A percentile compares a stretch with the other conserved stretches of the same genome.
Conservation (phyloP, 2,329 filamentous ascomycete genomes). For the Dendrostoma leiphaemia region DNA sequence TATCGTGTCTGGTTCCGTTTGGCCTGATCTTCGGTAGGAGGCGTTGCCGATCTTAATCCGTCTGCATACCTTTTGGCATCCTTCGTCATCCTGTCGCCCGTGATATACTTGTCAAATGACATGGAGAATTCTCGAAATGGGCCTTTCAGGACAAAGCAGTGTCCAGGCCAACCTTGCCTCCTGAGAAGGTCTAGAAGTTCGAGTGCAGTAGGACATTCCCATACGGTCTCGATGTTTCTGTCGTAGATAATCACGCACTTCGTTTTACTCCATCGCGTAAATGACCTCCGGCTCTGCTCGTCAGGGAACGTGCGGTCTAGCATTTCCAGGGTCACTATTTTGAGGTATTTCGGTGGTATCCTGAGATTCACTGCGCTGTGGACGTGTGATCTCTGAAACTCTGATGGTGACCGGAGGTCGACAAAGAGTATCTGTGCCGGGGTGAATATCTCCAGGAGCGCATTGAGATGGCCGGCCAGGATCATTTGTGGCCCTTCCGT, state of each 20-base stretch:
- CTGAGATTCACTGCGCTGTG: constrained; percentile 51
- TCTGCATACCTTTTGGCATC: constrained; percentile 40
- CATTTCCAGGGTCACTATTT: constrained; percentile 46
- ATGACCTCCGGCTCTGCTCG: constrained; percentile 44
- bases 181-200: constrained; percentile 44
- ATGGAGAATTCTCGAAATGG: constrained; percentile 54
- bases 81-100: constrained; percentile 39
- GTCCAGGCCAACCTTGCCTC: constrained; percentile 46
- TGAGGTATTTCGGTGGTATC: constrained; percentile 47
- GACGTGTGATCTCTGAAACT: constrained; percentile 52
- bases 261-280: constrained; percentile 45
- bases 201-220: constrained; percentile 50
- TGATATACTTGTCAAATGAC: constrained; percentile 51
- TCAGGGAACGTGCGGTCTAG: constrained; percentile 49
- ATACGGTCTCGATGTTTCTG: constrained; percentile 44
- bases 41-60: constrained; percentile 33
- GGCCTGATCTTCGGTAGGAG: constrained; percentile 28
- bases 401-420: constrained; percentile 45
- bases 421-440: constrained; percentile 45
- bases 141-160: constrained; percentile 54
- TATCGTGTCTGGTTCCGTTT: constrained; percentile 38
- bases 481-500: constrained; percentile 44
- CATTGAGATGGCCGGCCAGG: constrained; percentile 48
- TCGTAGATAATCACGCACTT: constrained; percentile 54
- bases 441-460: constrained; percentile 48